A percentile compares a stretch with the other conserved stretches of the same genome.
phyloP scores from a whole-genome alignment of 768 basidiomycete species.

The Russula griseocarnosa region DNA sequence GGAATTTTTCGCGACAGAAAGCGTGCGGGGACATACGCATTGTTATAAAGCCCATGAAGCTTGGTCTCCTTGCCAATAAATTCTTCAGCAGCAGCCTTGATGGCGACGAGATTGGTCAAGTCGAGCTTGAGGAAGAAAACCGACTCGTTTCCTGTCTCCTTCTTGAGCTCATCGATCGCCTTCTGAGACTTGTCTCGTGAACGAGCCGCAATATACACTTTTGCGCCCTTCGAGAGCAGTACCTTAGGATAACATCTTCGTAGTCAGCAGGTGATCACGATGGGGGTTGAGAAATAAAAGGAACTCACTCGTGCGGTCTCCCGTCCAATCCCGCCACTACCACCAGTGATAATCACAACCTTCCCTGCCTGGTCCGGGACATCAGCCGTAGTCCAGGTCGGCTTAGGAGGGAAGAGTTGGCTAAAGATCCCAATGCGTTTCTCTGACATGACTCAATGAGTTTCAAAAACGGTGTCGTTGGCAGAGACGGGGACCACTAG shows the following conservation, averaged over 20 bases:
- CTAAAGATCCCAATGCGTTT: slow-evolving; percentile 13
- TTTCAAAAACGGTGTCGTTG: not conserved
- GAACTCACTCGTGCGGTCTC: slow-evolving; percentile 24
- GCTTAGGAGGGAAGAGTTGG: slow-evolving; percentile 20
- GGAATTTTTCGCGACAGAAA: too few species aligned
- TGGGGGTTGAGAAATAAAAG: too few species aligned
- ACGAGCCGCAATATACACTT: slow-evolving; percentile 35
- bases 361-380: slow-evolving; percentile 32
- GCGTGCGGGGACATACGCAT: slow-evolving; percentile 30
- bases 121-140: slow-evolving; percentile 37
- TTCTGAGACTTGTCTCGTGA: slow-evolving; percentile 26
- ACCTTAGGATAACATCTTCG: slow-evolving; percentile 23
- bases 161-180: slow-evolving; percentile 29
- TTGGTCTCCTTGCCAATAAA: slow-evolving; percentile 33
- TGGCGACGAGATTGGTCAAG: slow-evolving; percentile 36
- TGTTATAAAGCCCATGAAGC: slow-evolving; percentile 37
- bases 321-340: slow-evolving; percentile 29
- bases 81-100: slow-evolving; percentile 38
- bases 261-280: not conserved
- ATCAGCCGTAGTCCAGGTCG: slow-evolving; percentile 21
- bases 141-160: slow-evolving; percentile 24
- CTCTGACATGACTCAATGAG: slow-evolving; percentile 8
- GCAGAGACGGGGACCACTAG: not conserved
- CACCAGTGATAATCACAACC: slow-evolving; percentile 31
- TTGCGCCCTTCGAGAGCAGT: slow-evolving; percentile 33